phyloP scores from a whole-genome alignment of 164 flowering plant genomes.

The Warburgia ugandensis region DNA sequence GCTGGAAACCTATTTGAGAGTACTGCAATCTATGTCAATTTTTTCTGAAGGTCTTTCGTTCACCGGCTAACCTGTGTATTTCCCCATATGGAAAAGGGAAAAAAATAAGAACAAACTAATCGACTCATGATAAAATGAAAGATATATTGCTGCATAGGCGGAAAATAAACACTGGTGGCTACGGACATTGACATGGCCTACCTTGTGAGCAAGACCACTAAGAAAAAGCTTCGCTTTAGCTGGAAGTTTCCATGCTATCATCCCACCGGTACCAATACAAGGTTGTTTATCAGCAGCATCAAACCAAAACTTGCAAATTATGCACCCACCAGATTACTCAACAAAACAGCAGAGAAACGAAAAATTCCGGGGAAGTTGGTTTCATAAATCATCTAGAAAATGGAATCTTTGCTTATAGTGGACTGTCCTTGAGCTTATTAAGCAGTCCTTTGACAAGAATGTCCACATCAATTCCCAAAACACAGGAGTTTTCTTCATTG shows the following conservation, averaged over 20 bases:
- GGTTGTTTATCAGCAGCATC: slow-evolving; percentile 99
- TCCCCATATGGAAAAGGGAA: too few relatives aligned
- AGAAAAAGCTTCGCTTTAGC: slow-evolving; percentile 92
- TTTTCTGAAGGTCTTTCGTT: too few relatives aligned
- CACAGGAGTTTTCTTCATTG: slow-evolving; percentile 87
- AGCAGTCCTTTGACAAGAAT: slow-evolving; percentile 78
- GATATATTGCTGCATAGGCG: background rate
- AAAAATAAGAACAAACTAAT: too few relatives aligned
- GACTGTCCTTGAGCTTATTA: slow-evolving; percentile 78
- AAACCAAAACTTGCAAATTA: slow-evolving; percentile 78
- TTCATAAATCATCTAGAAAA: too few relatives aligned
- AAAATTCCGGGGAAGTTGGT: too few relatives aligned
- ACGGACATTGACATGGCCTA: slow-evolving; percentile 15
- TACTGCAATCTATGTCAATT: too few relatives aligned
- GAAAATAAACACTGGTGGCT: background rate
- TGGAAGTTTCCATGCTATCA: slow-evolving; percentile 83
- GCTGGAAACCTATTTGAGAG: too few relatives aligned
- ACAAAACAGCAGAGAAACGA: background rate
- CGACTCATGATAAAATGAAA: too few relatives aligned
- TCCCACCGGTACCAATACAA: slow-evolving; percentile 96
- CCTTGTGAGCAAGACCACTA: slow-evolving; percentile 96
- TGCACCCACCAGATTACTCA: background rate
- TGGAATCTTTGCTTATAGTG: slow-evolving; percentile 85
- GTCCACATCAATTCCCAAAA: slow-evolving; percentile 87
- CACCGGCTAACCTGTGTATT: too few relatives aligned